Evolutionary conservation across 2,329 filamentous ascomycete genomes (phyloP).

Genomic region (Gnomoniopsis sp.): DNA sequence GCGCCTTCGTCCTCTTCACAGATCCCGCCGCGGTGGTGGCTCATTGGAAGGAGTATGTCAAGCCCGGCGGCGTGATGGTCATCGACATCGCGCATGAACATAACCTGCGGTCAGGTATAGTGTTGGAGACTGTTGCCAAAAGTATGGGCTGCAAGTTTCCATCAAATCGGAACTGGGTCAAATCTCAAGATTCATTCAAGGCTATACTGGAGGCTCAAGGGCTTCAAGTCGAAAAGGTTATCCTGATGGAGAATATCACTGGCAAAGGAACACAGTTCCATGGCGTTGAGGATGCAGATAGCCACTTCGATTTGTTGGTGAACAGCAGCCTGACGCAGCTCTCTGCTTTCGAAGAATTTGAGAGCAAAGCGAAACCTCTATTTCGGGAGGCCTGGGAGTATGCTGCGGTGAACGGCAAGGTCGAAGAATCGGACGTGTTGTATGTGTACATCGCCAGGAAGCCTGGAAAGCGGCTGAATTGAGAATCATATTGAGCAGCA

Average conservation of each 20-base stretch:
- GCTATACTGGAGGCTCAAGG: slow-evolving; percentile 26
- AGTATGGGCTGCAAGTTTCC: slow-evolving; percentile 25
- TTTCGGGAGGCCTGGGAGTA: slow-evolving; percentile 30
- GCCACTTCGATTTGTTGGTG: slow-evolving; percentile 26
- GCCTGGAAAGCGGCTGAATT: background rate
- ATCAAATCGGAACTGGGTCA: slow-evolving; percentile 28
- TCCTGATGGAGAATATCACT: slow-evolving; percentile 24
- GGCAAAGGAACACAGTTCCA: slow-evolving; percentile 24
- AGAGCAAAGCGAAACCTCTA: slow-evolving; percentile 21
- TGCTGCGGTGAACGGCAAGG: slow-evolving; percentile 26
- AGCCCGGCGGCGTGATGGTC: slow-evolving; percentile 25
- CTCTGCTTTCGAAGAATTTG: slow-evolving; percentile 22
- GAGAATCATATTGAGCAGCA: background rate
- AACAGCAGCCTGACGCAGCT: slow-evolving; percentile 21
- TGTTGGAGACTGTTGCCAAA: slow-evolving; percentile 27
- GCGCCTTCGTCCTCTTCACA: slow-evolving; percentile 31
- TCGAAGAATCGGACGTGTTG: slow-evolving; percentile 26
- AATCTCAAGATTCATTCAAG: slow-evolving; percentile 26
- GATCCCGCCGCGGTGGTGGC: slow-evolving; percentile 24
- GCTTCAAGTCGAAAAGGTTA: slow-evolving; percentile 24
- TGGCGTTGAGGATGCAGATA: slow-evolving; percentile 25
- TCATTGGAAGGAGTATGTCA: slow-evolving; percentile 29
- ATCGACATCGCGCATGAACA: slow-evolving; percentile 32
- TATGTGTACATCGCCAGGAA: slow-evolving; percentile 30
- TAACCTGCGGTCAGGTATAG: slow-evolving; percentile 23